Evolutionary conservation across 2,329 filamentous ascomycete genomes (phyloP).

Genomic region (Aschersonia sp.): DNA sequence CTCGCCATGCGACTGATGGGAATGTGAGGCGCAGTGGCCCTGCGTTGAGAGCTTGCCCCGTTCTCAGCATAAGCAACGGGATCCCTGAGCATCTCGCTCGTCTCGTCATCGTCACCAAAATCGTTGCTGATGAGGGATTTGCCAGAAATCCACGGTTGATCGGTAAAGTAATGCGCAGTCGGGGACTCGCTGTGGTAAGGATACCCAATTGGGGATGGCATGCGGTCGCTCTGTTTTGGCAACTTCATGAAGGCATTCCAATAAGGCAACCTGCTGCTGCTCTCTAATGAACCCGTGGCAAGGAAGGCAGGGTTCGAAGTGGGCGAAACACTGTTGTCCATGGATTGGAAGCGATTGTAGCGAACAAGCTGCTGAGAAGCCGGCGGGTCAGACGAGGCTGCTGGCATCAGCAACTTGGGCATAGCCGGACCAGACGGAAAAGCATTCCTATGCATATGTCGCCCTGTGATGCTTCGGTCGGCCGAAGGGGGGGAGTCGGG

Average conservation of each 20-base stretch:
- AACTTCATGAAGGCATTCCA: too few relatives aligned
- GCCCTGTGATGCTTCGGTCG: constrained; percentile 12
- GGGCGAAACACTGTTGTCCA: constrained; percentile 44
- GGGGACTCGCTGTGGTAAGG: constrained; percentile 45
- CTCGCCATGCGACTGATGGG: constrained; percentile 54
- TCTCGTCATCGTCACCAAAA: constrained; percentile 51
- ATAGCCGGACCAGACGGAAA: constrained; percentile 21
- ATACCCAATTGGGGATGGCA: constrained; percentile 48
- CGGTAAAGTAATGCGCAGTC: constrained; percentile 54
- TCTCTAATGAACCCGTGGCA: constrained; percentile 37
- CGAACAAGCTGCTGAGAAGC: constrained; percentile 39
- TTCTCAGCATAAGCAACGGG: constrained; percentile 60
- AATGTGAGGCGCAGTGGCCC: constrained; percentile 58
- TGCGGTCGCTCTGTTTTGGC: constrained; percentile 35
- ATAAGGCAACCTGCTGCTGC: too few relatives aligned
- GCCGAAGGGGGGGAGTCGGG: constrained; percentile 20
- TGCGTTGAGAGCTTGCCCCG: constrained; percentile 31
- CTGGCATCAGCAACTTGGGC: not conserved
- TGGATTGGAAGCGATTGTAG: constrained; percentile 48
- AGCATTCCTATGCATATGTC: constrained; percentile 9
- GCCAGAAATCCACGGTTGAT: constrained; percentile 44
- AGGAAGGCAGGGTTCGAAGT: constrained; percentile 38
- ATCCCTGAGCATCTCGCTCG: constrained; percentile 56
- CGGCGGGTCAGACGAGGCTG: constrained; percentile 8
- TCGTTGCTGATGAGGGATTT: constrained; percentile 63